phyloP scores from a whole-genome alignment of 2,329 filamentous ascomycete genomes.

The Aspergillus fumigatiaffinis region DNA sequence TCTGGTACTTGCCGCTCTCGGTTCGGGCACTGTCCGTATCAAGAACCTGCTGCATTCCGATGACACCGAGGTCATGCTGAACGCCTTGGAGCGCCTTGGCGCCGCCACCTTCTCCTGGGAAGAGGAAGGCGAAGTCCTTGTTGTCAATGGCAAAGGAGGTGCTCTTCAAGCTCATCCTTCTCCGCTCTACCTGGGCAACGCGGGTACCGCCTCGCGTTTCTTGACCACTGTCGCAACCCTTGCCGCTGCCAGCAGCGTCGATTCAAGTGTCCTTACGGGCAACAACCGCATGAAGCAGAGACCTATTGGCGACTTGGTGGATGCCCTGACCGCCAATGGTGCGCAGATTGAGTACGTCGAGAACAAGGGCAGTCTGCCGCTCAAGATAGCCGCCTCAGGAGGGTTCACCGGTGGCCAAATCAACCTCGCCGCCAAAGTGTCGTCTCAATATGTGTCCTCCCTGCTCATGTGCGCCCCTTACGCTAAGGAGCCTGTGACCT shows the following conservation, averaged over 20 bases:
- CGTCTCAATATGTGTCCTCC: constrained; percentile 98
- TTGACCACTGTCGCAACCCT: constrained; percentile 87
- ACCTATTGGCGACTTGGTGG: constrained; percentile 88
- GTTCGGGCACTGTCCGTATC: constrained; percentile 78
- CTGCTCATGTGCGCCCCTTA: constrained; percentile 96
- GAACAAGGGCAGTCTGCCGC: constrained; percentile 74
- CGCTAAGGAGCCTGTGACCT: constrained; percentile 86
- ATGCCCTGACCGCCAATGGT: constrained; percentile 82
- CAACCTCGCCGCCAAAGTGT: constrained; percentile 88
- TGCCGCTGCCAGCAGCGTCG: constrained; percentile 61
- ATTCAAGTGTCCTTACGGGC: constrained; percentile 78
- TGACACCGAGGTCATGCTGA: constrained; percentile 95
- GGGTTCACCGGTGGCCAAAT: constrained; percentile 85
- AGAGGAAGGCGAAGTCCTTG: constrained; percentile 84
- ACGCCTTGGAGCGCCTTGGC: constrained; percentile 77
- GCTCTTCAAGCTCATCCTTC: constrained; percentile 69
- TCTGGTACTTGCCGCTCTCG: constrained; percentile 86
- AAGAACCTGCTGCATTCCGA: constrained; percentile 93
- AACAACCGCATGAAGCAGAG: constrained; percentile 95
- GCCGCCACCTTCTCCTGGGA: constrained; percentile 92
- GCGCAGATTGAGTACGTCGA: constrained; percentile 84
- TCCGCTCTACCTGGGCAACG: constrained; percentile 89
- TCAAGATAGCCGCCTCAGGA: constrained; percentile 75
- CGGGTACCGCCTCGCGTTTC: constrained; percentile 92
- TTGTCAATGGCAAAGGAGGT: constrained; percentile 88